phyloP scores from a whole-genome alignment of 2,329 filamentous ascomycete species.

The Apiospora marii region DNA sequence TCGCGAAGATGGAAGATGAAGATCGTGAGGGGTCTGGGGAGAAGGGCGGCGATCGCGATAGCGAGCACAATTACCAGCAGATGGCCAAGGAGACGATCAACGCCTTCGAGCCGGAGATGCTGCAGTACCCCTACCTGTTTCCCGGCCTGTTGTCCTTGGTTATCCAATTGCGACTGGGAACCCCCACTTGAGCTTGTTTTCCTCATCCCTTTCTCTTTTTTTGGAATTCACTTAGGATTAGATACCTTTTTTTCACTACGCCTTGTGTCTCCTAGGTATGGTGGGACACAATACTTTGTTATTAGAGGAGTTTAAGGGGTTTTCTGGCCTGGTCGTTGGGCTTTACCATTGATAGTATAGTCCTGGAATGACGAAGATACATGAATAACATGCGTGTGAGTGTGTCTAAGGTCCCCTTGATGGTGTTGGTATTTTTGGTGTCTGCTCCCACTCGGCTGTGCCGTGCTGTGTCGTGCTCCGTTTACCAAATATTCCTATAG shows the following conservation, averaged over 20 bases:
- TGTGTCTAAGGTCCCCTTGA: too few relatives aligned
- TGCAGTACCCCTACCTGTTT: constrained; percentile 94
- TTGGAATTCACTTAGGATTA: background rate
- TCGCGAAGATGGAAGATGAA: constrained; percentile 69
- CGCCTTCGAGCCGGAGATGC: constrained; percentile 89
- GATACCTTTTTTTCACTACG: background rate
- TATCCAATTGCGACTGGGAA: background rate
- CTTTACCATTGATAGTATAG: background rate
- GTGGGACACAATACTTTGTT: background rate
- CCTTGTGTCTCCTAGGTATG: background rate
- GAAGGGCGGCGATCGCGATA: background rate
- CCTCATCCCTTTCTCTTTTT: background rate
- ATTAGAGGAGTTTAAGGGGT: background rate
- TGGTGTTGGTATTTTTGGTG: too few relatives aligned
- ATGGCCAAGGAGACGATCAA: constrained; percentile 75
- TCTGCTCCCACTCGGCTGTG: too few relatives aligned
- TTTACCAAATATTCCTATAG: too few relatives aligned
- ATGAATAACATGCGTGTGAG: too few relatives aligned
- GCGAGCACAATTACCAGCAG: background rate
- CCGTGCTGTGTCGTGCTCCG: too few relatives aligned
- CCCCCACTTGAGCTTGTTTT: background rate
- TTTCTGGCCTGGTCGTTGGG: background rate
- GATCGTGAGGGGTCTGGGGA: too few relatives aligned
- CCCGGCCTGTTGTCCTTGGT: constrained; percentile 80
- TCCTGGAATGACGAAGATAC: background rate